These are phyloP conservation scores for Yamadazyma laniorum DNA, from an alignment of 805 yeast species.

Conservation along the genomic window DNA sequence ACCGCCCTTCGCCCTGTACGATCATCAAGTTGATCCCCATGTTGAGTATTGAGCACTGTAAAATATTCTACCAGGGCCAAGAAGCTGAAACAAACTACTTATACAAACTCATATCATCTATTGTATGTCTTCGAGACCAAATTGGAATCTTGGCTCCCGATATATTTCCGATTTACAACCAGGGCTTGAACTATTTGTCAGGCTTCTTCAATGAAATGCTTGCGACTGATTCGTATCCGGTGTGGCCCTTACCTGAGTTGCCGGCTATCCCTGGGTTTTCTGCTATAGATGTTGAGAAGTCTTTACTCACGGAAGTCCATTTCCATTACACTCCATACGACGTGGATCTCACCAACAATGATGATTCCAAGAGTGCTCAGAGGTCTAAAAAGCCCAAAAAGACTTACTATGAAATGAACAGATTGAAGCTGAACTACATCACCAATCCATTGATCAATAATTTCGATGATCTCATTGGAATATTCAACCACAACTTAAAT, in stretches of 20 bases:
- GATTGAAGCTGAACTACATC: conserved; percentile 65
- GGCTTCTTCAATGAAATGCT: conserved; percentile 55
- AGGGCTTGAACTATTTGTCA: conserved; percentile 58
- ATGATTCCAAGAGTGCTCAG: conserved; percentile 9
- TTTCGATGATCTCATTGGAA: conserved; percentile 49
- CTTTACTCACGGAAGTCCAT: conserved; percentile 70
- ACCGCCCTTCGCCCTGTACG: conserved; percentile 42
- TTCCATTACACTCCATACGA: conserved; percentile 56
- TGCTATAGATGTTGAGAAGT: conserved; percentile 75
- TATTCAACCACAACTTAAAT: conserved; percentile 36
- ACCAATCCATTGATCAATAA: conserved; percentile 62
- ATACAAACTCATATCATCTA: conserved; percentile 72
- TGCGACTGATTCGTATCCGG: conserved; percentile 24
- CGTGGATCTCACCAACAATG: conserved; percentile 21
- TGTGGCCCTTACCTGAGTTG: conserved; percentile 82
- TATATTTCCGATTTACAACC: conserved; percentile 69
- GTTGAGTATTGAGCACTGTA: conserved; percentile 82
- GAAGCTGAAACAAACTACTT: conserved; percentile 40
- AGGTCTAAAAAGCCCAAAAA: conserved; percentile 14
- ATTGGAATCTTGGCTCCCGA: conserved; percentile 83
- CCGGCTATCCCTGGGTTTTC: conserved; percentile 60
- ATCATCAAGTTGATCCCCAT: conserved; percentile 70
- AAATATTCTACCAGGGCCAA: conserved; percentile 37
- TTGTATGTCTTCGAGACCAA: conserved; percentile 76
- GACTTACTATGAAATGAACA: conserved; percentile 55